Conservation (phyloP, 305 asterid species). For the Solanum aculeatissimum region DNA sequence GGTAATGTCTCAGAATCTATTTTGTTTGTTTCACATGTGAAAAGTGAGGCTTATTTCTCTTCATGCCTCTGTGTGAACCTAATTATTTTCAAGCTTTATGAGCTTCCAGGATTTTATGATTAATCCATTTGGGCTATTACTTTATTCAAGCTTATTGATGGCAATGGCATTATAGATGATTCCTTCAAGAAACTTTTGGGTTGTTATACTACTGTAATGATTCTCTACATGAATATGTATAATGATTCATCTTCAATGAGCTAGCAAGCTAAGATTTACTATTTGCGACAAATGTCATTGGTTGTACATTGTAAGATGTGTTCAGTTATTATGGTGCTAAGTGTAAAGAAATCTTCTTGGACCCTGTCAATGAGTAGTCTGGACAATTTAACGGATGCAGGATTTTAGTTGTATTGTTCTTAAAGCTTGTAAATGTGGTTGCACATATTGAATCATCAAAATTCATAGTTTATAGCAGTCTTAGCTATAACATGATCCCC, state of each 20-base stretch:
- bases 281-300: not conserved
- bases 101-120: not conserved
- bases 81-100: not conserved
- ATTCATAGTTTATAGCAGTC: not conserved
- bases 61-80: not conserved
- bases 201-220: not conserved
- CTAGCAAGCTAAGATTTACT: not conserved
- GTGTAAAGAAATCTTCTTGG: not conserved
- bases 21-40: not conserved
- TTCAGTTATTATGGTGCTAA: not conserved
- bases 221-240: not conserved
- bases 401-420: not conserved
- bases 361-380: not conserved
- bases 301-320: not conserved
- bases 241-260: not conserved
- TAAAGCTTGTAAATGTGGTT: not conserved
- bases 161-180: not conserved
- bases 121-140: not conserved
- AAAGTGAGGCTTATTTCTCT: not conserved
- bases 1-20: conserved; percentile 38
- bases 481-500: not conserved
- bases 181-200: not conserved
- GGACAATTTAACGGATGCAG: not conserved
- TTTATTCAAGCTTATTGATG: not conserved
- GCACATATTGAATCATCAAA: not conserved